Conservation (phyloP, 2,329 filamentous ascomycete species). For the Metarhizium humberi region DNA sequence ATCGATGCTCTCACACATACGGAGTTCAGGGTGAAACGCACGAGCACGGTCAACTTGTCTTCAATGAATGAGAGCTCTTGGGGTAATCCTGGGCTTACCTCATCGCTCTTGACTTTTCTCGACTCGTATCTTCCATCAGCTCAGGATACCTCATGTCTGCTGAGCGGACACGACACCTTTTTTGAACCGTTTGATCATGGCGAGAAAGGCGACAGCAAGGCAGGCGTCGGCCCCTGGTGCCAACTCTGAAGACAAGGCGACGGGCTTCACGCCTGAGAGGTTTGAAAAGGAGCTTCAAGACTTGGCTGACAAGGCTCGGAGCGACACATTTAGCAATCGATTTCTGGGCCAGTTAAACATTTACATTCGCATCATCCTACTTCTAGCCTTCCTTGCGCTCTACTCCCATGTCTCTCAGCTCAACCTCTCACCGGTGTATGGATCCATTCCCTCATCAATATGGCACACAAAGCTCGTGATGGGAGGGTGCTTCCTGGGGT, state of each 20-base stretch:
- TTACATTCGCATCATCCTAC: constrained; percentile 23
- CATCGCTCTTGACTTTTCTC: neutral
- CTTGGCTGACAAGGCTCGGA: constrained; percentile 35
- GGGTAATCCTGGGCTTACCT: neutral
- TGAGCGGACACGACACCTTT: neutral
- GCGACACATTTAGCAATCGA: constrained; percentile 22
- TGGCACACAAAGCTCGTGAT: constrained; percentile 62
- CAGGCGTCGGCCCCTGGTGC: neutral
- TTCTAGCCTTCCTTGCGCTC: constrained; percentile 36
- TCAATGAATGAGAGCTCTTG: neutral
- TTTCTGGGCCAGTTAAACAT: constrained; percentile 27
- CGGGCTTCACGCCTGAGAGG: constrained; percentile 36
- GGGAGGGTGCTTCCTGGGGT: constrained; percentile 59
- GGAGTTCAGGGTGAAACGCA: neutral
- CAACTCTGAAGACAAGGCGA: constrained; percentile 8
- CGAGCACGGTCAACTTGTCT: neutral
- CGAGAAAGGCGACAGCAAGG: neutral
- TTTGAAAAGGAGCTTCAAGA: constrained; percentile 45
- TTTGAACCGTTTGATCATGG: neutral
- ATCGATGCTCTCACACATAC: no score
- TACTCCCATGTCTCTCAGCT: constrained; percentile 65
- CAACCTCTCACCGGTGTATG: constrained; percentile 79
- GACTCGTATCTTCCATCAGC: neutral
- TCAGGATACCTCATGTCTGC: neutral
- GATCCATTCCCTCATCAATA: constrained; percentile 65